Evolutionary conservation across 345 rosid species (phyloP).

Genomic region (Eucalyptus curtisii): DNA sequence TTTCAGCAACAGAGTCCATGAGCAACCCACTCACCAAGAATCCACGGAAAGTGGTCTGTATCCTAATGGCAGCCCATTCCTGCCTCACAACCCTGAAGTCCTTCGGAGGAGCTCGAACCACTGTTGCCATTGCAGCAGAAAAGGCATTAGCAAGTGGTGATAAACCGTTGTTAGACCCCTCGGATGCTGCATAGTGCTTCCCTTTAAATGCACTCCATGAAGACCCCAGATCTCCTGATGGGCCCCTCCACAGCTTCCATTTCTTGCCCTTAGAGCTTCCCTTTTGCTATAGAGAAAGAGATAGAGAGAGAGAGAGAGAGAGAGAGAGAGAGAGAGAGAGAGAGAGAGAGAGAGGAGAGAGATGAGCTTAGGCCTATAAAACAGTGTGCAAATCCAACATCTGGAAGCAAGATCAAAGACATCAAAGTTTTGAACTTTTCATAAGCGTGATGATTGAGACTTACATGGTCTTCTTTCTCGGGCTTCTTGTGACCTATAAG

Average conservation of each 20-base stretch:
- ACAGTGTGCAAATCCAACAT: not conserved
- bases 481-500: conserved; percentile 60
- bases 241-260: conserved; percentile 81
- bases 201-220: conserved; percentile 58
- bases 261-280: conserved; percentile 36
- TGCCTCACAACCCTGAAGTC: conserved; percentile 71
- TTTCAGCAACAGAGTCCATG: not conserved
- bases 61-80: conserved; percentile 89
- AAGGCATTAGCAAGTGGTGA: conserved; percentile 36
- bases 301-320: not conserved
- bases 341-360: not conserved
- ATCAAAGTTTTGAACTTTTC: not conserved
- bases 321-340: not conserved
- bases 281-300: conserved; percentile 19
- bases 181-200: conserved; percentile 33
- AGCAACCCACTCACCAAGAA: conserved; percentile 48
- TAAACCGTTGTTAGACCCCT: conserved; percentile 17
- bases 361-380: not conserved
- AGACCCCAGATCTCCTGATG: conserved; percentile 45
- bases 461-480: conserved; percentile 52
- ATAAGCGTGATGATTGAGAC: not conserved
- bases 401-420: not conserved
- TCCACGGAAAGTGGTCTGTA: conserved; percentile 90
- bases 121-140: conserved; percentile 66
- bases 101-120: conserved; percentile 77